Percentiles rank a stretch among this genome's conserved stretches.
Conservation (phyloP, 257 asterid species). For the Oldenlandia corymbosa region DNA sequence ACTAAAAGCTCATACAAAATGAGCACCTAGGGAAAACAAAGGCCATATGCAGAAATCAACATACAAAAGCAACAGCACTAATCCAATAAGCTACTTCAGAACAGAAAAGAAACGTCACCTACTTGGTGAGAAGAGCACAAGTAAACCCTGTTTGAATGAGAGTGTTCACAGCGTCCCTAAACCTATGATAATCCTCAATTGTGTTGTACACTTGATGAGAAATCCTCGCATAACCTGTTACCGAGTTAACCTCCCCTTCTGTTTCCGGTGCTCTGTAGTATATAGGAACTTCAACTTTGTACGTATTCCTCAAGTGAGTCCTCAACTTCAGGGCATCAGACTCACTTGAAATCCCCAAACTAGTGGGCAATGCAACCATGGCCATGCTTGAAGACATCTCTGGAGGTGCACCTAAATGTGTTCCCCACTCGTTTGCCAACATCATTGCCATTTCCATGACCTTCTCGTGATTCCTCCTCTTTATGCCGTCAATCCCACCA, state of each 20-base stretch:
- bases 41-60: not conserved
- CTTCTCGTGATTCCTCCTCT: slow-evolving; percentile 56
- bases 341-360: slow-evolving; percentile 52
- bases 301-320: slow-evolving; percentile 53
- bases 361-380: slow-evolving; percentile 78
- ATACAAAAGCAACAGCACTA: not conserved
- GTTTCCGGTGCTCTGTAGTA: slow-evolving; percentile 38
- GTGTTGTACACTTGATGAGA: slow-evolving; percentile 87
- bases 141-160: slow-evolving; percentile 53
- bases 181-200: slow-evolving; percentile 53
- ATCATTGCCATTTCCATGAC: slow-evolving; percentile 39
- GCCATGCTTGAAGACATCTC: slow-evolving; percentile 88
- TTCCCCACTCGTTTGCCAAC: slow-evolving; percentile 59
- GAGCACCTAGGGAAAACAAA: no score
- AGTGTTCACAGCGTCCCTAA: slow-evolving; percentile 68
- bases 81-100: not conserved
- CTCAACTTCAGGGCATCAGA: slow-evolving; percentile 54
- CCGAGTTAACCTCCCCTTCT: slow-evolving; percentile 41
- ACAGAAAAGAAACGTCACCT: slow-evolving; percentile 5
- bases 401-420: slow-evolving; percentile 58
- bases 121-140: slow-evolving; percentile 26
- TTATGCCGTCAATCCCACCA: slow-evolving; percentile 75
- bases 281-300: slow-evolving; percentile 76
- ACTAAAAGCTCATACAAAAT: no score
- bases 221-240: slow-evolving; percentile 81